Base-by-base conservation (phyloP, 192 early-diverging fungal species). In the Hyaloraphidium curvatum region DNA sequence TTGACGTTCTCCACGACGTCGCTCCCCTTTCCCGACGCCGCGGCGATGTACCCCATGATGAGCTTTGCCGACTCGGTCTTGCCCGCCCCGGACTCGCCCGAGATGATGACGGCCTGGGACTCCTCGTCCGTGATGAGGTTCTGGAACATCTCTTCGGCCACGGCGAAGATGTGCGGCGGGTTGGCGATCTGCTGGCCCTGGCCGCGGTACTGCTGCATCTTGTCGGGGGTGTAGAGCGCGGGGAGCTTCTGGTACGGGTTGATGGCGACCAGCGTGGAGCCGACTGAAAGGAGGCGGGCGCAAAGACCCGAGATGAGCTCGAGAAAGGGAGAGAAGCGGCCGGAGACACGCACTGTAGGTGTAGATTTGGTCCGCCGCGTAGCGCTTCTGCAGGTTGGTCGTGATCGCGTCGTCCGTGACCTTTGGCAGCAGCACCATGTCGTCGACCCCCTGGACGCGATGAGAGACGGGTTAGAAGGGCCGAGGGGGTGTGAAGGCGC, bases 91-190 rank as follows among this genome's bases (percentile, higher is more conserved):
- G 83, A 86, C 73, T 94, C 90, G 61, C 90, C 90, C 77, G 74
- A 80, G 55, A 98, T 98, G 61, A 98, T 98, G 56, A 98, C 89
- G 71, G 92, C 96, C 59, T 98, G 94, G 64, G 89, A 95, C 64
- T 98, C 94, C 67, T 89, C 91, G 74, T 98, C 95, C 35, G 80
- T 80, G 56, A 91, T 86, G 89, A 98, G 96, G 60, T 84, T 84
- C 56, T 92, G 82, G 65, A 79, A 89, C 1, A 81, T 66, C 25
- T 78, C 72, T 62, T 98, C 94, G 23, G 94, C 92, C 58, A 94
- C 81, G 19, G 94, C 94, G 69, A 86, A 98, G 9, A 98, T 86
- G 65, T 98, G 94, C n/a, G 94, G 94, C 30, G 92, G 78, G 59
- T 91, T 78, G 71, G 84, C 86, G 14, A 39, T 14, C 43, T 86